Conservation (phyloP, 2,329 filamentous ascomycete genomes). For the Fusarium miscanthi region DNA sequence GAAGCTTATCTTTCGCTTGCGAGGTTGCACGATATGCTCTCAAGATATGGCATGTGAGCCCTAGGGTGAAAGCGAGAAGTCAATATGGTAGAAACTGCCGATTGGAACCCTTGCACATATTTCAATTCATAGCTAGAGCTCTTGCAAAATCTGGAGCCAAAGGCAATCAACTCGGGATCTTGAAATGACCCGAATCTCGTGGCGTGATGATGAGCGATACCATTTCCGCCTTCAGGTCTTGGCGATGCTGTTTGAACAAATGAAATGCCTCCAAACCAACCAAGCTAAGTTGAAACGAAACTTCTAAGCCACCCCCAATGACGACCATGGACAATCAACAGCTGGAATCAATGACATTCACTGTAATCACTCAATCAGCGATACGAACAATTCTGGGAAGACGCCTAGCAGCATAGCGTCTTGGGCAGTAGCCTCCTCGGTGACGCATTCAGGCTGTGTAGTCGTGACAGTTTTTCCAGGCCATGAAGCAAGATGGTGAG, state of each 20-base stretch:
- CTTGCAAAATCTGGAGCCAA: neutral
- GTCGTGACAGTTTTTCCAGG: neutral
- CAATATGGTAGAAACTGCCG: neutral
- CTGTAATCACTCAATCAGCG: neutral
- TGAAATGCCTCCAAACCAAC: neutral
- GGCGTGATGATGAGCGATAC: neutral
- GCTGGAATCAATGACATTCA: too few species aligned
- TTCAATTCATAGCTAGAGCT: too few species aligned
- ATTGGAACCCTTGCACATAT: too few species aligned
- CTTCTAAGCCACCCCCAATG: constrained; percentile 37
- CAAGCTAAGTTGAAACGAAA: constrained; percentile 12
- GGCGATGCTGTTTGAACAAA: constrained; percentile 7
- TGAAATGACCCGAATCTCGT: neutral
- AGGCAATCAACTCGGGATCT: neutral
- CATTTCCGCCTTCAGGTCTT: neutral
- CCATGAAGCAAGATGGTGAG: neutral
- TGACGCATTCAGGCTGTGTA: constrained; percentile 14
- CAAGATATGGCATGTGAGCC: neutral
- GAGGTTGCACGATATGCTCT: accelerated
- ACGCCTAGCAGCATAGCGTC: too few species aligned
- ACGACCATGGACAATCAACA: constrained; percentile 10
- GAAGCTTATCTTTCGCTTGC: neutral
- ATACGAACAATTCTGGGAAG: neutral
- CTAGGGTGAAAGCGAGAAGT: neutral
- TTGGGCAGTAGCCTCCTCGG: neutral